Evolutionary conservation across 2,329 filamentous ascomycete genomes (phyloP).

Genomic region (Knoxdaviesia proteae): DNA sequence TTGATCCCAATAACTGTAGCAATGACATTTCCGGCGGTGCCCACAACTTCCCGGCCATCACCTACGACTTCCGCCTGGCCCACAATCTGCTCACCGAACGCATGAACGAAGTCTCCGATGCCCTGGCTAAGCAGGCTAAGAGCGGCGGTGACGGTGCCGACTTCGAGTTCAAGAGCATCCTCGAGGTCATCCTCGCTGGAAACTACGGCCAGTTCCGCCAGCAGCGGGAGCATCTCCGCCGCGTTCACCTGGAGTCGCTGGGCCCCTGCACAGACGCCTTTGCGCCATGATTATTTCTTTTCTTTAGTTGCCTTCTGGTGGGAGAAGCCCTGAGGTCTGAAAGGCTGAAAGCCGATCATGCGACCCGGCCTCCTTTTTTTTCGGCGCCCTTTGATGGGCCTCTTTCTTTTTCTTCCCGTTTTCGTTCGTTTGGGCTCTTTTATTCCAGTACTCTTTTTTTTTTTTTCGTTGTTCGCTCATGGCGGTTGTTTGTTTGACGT

Average conservation of each 20-base stretch:
- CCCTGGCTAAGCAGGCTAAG: constrained; percentile 5
- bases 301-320: neutral
- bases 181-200: constrained; percentile 5
- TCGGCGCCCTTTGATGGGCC: neutral
- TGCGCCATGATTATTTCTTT: neutral
- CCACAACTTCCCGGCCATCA: constrained; percentile 43
- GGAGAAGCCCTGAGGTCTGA: no score
- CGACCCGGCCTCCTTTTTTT: neutral
- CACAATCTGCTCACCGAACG: constrained; percentile 33
- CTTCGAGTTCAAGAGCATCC: constrained; percentile 3
- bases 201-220: constrained; percentile 6
- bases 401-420: neutral
- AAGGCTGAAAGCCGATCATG: no score
- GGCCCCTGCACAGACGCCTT: neutral
- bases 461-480: neutral
- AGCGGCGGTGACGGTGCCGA: neutral
- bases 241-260: neutral
- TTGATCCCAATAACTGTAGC: constrained; percentile 66
- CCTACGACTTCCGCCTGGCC: constrained; percentile 48
- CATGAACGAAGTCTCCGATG: constrained; percentile 28
- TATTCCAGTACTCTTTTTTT: neutral
- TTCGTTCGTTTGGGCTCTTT: neutral
- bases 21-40: constrained; percentile 91
- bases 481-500: neutral
- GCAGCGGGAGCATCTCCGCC: constrained; percentile 3